Conservation (phyloP, 192 early-diverging fungal genomes). For the Umbelopsis sp. region DNA sequence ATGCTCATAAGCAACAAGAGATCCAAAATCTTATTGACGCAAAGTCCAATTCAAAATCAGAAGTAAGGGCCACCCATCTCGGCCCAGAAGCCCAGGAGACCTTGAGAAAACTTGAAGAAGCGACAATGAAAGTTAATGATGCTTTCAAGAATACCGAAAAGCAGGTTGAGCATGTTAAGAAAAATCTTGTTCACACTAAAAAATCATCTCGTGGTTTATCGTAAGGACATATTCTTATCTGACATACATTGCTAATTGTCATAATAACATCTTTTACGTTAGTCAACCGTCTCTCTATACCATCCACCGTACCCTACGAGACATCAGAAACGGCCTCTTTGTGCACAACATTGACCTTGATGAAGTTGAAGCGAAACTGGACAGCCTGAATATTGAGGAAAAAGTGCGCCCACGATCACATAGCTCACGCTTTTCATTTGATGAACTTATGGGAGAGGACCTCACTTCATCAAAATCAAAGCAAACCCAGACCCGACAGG, state of each 20-base stretch:
- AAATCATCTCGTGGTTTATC: slow-evolving; percentile 13
- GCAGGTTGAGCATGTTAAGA: neutral
- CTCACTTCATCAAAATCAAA: neutral
- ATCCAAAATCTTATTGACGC: slow-evolving; percentile 9
- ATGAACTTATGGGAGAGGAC: slow-evolving; percentile 4
- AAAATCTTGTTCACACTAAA: slow-evolving; percentile 6
- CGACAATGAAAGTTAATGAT: neutral
- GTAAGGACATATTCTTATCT: neutral
- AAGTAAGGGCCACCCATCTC: neutral
- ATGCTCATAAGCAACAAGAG: slow-evolving; percentile 10
- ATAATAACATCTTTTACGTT: neutral
- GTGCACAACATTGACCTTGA: slow-evolving; percentile 17
- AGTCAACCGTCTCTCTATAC: slow-evolving; percentile 21
- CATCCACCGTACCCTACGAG: slow-evolving; percentile 22
- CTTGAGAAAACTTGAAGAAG: neutral
- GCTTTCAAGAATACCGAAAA: neutral
- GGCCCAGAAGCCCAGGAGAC: slow-evolving; percentile 12
- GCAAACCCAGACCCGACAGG: neutral
- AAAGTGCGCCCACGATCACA: neutral
- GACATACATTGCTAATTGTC: neutral
- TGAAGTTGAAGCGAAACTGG: neutral
- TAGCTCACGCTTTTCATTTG: slow-evolving; percentile 16
- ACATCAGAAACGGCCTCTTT: slow-evolving; percentile 19
- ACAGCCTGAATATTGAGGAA: neutral
- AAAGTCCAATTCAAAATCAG: neutral